Evolutionary conservation across 1,284 basidiomycete species (phyloP), one percentile per base, ranked within the genome.

Genomic region (Apiotrichum laibachii): DNA sequence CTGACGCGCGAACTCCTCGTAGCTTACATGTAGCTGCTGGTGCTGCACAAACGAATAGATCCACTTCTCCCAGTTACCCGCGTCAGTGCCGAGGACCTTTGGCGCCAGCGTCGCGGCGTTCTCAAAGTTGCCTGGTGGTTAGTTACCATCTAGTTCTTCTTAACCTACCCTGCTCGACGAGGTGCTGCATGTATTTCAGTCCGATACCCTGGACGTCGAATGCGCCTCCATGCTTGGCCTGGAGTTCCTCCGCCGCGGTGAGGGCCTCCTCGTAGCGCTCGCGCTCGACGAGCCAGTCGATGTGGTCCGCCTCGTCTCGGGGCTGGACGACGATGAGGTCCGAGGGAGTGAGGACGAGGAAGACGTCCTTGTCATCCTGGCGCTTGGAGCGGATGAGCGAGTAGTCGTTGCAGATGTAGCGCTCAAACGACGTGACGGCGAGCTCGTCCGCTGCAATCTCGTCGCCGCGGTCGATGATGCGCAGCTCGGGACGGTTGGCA

Each of bases 391-490:
- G 66, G 61, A 79, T 84, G 18, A 97, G 81, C 18, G 85, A 79
- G 71, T 98, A 98, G 76, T 99, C 95, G 70, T 94, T 94, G 77
- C 94, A 98, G 18, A 88, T 86, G 83, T 90, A 96, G 16, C 85
- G 80, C 70, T 91, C 86, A 73, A 84, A 97, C 61, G 86, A 85
- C 15, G 85, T 80, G 42, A 99, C 83, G 50, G 84, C 85, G 50
- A 99, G 82, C 1, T 88, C 90, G 72, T 99, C 95, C 0, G 87
- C 85, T 1, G 90, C 86, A 12, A 92, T 81, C 76, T 98, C 94
- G 71, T 99, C 92, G 1, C 95, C 95, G 12, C 86, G 85, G 11
- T 90, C 91, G 65, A 99, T 89, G 65, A 98, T 89, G 12, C 93
- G 86, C 50, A 99, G 82, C 76, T 99, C 95, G 2, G 96, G 95